Evolutionary conservation across 768 basidiomycete genomes (phyloP).

Genomic region (Podaxis sp.): DNA sequence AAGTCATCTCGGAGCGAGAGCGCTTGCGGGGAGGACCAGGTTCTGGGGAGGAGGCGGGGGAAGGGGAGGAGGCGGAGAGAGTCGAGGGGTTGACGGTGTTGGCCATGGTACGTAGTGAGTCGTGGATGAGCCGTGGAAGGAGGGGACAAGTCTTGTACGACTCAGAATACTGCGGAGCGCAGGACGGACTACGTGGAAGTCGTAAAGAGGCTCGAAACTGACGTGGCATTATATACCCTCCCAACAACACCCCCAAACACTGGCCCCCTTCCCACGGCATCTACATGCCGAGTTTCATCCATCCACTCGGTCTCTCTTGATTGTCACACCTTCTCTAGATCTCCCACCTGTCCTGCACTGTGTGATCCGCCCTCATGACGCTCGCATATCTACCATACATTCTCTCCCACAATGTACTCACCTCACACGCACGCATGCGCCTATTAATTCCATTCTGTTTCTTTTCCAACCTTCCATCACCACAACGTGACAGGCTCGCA

Average conservation of each 20-base stretch:
- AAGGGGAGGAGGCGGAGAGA: constrained; percentile 28
- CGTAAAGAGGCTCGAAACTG: constrained; percentile 22
- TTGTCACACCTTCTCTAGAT: neutral
- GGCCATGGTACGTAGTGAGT: constrained; percentile 16
- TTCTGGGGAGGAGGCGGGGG: constrained; percentile 24
- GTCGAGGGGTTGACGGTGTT: constrained; percentile 31
- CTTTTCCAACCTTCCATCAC: too few relatives aligned
- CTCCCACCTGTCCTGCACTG: neutral
- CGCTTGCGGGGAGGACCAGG: constrained; percentile 68
- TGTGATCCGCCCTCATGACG: neutral
- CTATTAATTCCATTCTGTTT: too few relatives aligned
- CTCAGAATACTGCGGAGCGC: constrained; percentile 32
- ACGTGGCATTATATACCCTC: constrained; percentile 25
- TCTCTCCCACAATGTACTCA: too few relatives aligned
- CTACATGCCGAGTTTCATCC: neutral
- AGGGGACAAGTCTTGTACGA: constrained; percentile 12
- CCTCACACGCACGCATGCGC: too few relatives aligned
- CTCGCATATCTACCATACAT: too few relatives aligned
- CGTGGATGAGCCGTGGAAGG: constrained; percentile 9
- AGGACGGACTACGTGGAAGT: constrained; percentile 38
- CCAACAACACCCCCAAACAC: neutral
- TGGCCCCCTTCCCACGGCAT: neutral
- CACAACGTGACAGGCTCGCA: too few relatives aligned
- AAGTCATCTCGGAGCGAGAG: constrained; percentile 55
- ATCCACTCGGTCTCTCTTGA: neutral